These are phyloP conservation scores for Syzygium aqueum DNA, from an alignment of 345 rosid genomes.

Conservation along the genomic window DNA sequence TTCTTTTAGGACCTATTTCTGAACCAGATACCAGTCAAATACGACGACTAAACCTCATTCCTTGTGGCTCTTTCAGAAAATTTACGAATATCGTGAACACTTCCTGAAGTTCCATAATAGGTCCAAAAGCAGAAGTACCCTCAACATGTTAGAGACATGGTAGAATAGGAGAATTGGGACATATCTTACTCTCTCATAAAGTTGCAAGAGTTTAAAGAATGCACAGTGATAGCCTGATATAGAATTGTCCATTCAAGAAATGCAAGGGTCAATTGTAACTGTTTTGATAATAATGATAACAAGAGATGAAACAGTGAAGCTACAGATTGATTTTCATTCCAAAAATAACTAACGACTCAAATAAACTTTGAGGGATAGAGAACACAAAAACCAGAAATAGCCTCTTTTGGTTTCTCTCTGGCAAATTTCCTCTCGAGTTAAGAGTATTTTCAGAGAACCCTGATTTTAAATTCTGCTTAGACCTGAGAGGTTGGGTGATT, in stretches of 20 bases:
- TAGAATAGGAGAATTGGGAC: background rate
- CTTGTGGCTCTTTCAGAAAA: background rate
- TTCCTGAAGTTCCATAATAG: background rate
- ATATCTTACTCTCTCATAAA: background rate
- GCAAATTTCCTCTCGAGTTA: background rate
- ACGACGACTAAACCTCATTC: background rate
- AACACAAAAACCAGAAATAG: background rate
- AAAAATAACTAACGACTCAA: background rate
- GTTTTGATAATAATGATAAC: background rate
- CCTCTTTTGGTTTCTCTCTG: background rate
- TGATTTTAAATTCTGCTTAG: background rate
- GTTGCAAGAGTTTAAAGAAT: background rate
- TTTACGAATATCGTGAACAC: background rate
- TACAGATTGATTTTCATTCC: background rate
- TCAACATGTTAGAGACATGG: background rate
- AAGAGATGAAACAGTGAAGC: background rate
- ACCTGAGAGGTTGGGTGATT: background rate
- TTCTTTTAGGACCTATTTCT: background rate
- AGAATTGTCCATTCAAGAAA: background rate
- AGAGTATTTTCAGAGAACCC: background rate
- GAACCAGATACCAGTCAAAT: background rate
- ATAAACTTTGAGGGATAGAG: background rate
- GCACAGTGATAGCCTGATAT: background rate
- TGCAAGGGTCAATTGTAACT: background rate
- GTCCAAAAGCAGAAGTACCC: background rate